Conservation (phyloP, 2,329 filamentous ascomycete species). For the Trichoderma pleuroti region DNA sequence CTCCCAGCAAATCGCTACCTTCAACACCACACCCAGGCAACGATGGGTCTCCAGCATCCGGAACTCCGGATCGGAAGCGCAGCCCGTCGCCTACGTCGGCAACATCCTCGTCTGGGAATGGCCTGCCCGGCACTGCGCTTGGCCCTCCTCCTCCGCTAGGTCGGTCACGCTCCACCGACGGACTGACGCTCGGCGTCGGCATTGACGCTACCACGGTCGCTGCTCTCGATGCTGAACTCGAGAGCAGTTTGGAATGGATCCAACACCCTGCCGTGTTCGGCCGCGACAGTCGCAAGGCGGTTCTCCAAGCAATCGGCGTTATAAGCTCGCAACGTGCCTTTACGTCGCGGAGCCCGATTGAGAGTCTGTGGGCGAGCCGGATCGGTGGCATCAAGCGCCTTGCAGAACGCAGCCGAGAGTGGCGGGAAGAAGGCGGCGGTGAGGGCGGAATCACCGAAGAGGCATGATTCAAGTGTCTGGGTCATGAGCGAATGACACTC, state of each 20-base stretch:
- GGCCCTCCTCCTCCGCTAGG: constrained; percentile 41
- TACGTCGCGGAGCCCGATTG: constrained; percentile 86
- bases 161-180: constrained; percentile 54
- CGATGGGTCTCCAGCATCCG: constrained; percentile 43
- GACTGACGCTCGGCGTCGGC: constrained; percentile 61
- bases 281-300: constrained; percentile 89
- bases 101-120: constrained; percentile 39
- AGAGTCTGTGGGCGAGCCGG: constrained; percentile 82
- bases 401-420: constrained; percentile 81
- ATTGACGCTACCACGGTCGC: constrained; percentile 79
- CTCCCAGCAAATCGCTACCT: constrained; percentile 51
- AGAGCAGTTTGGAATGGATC: constrained; percentile 93
- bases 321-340: constrained; percentile 93
- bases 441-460: constrained; percentile 62
- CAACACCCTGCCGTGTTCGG: constrained; percentile 93
- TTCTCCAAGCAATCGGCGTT: constrained; percentile 92
- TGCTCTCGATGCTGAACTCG: constrained; percentile 86
- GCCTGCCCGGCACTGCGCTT: constrained; percentile 46
- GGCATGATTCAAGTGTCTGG: constrained; percentile 37
- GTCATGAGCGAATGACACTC: constrained; percentile 1
- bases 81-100: constrained; percentile 53
- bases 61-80: constrained; percentile 53
- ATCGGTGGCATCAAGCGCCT: constrained; percentile 77
- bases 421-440: constrained; percentile 82
- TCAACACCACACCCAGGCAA: constrained; percentile 47